These are phyloP conservation scores for Cornus florida DNA, from an alignment of 148 eudicot genomes.

Conservation along the genomic window DNA sequence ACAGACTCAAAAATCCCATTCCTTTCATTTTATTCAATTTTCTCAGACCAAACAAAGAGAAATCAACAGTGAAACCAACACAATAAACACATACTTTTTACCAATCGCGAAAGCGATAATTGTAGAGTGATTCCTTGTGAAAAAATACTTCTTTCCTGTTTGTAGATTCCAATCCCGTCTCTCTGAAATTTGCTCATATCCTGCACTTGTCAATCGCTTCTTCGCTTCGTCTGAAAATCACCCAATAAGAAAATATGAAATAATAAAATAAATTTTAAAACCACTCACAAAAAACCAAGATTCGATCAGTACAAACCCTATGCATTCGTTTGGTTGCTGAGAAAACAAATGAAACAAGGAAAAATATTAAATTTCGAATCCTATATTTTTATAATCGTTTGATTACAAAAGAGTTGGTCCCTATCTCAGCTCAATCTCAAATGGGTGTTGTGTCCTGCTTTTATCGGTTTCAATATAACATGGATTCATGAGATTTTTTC, in stretches of 20 bases:
- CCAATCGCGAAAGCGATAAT: conserved; percentile 97
- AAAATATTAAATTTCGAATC: background rate
- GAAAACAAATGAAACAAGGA: background rate
- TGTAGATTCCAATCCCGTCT: conserved; percentile 77
- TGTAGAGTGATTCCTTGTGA: conserved; percentile 89
- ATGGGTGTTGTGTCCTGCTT: background rate
- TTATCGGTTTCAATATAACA: too few species aligned
- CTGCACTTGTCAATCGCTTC: conserved; percentile 66
- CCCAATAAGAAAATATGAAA: background rate
- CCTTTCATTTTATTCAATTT: background rate
- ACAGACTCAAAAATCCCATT: background rate
- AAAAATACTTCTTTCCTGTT: conserved; percentile 80
- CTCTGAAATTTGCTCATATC: conserved; percentile 78
- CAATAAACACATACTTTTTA: conserved; percentile 54
- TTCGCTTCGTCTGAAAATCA: conserved; percentile 74
- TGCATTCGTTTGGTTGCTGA: background rate
- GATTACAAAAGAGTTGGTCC: background rate
- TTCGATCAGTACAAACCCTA: conserved; percentile 5
- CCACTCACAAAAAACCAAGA: conserved; percentile 1
- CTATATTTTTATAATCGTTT: background rate
- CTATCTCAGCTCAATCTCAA: background rate
- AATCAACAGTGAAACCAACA: background rate
- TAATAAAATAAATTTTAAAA: too few species aligned
- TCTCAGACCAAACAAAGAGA: background rate
- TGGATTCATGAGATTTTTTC: too few species aligned